Base-by-base conservation (phyloP, 257 asterid genomes). In the Voacanga thouarsii region DNA sequence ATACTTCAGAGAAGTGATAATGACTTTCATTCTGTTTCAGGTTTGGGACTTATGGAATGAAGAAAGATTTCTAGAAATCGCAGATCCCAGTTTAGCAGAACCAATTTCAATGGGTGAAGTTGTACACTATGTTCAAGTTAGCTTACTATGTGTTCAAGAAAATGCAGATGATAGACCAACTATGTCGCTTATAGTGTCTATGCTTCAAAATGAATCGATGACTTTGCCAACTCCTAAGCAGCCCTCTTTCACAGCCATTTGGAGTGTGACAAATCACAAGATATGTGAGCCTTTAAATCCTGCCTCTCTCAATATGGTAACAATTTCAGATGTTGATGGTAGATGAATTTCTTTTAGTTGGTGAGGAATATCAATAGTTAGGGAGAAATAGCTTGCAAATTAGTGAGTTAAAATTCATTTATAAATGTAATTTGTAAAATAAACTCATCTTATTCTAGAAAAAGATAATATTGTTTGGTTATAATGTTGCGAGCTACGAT, bases 101-200 rank as follows among this genome's bases (percentile, higher is more conserved):
- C 2, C 53, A 56, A 39, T 39, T 74, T 23, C 55, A 28, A 12
- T 19, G 0, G 5, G 18, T 7, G 56, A 57, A 24, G 24, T n/a
- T 39, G 4, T 43, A 75, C 30, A 44, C 1, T 59, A 57, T n/a
- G 55, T 56, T 74, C 69, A 74, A 57, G 67, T 56, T 74, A 41
- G 69, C 3, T 12, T 74, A 10, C 28, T 57, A 18, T 74, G 69
- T n/a, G 77, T 41, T 26, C 41, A 74, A 56, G 69, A 74, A 74
- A 41, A 74, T 39, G 77, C 77, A 56, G 67, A 39, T 12, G 69
- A 74, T 47, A 57, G 77, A 57, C 77, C 77, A 56, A n/a, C 41
- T 2, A 74, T 74, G 69, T 56, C 41, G 1, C 33, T 55, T 2
- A 69, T 57, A 7, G 24, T 74, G 2, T 39, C n/a, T 64, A 74